These are phyloP conservation scores for Nannochloropsis oceanica DNA, from an alignment of 108 stramenopile genomes.

Conservation along the genomic window DNA sequence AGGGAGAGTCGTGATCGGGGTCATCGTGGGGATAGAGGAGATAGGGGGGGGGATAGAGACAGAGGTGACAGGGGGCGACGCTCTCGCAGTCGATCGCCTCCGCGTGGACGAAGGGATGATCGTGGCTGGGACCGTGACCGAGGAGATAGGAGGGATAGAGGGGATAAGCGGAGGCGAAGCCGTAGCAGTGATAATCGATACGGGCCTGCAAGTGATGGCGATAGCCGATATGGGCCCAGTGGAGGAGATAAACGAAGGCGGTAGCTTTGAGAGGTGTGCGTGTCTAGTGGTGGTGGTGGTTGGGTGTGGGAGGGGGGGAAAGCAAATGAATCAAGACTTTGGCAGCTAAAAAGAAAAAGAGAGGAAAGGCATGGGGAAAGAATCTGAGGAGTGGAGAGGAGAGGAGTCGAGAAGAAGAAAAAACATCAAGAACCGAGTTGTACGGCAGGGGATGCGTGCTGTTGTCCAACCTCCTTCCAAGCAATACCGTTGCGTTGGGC, in stretches of 20 bases:
- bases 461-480: no score
- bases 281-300: no score
- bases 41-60: neutral
- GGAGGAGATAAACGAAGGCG: neutral
- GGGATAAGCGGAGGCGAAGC: neutral
- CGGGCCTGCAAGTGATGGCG: neutral
- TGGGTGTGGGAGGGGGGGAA: no score
- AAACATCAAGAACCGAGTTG: no score
- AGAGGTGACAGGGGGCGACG: neutral
- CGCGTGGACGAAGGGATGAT: neutral
- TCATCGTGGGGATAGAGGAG: neutral
- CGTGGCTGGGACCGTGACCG: neutral
- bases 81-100: neutral
- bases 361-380: no score
- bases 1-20: constrained; percentile 1
- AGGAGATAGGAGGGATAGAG: neutral
- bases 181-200: neutral
- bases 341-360: no score
- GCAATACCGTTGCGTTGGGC: no score
- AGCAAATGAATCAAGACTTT: no score
- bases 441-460: no score
- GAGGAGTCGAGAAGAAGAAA: no score
- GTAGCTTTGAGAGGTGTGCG: neutral
- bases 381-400: no score
- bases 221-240: neutral